Evolutionary conservation across 2,329 filamentous ascomycete species (phyloP), one percentile per base, ranked within the genome.

Genomic region (Calonectria pteridis): DNA sequence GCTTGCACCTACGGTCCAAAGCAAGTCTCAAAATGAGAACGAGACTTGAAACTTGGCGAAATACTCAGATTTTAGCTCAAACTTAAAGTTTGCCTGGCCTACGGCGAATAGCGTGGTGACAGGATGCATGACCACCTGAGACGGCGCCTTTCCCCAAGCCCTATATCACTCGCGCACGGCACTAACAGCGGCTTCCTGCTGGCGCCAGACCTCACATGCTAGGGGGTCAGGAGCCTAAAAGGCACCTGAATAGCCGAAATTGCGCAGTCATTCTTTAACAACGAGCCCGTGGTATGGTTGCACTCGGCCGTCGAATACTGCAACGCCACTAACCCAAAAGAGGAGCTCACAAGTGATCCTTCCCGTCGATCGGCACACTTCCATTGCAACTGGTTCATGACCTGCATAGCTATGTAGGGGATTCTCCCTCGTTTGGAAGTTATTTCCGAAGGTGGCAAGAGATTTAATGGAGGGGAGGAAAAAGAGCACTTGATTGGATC

Each of bases 261-360:
- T 63, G 55, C 67, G 53, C 29, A 31, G 55, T 69, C 55, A 37
- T 43, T 59, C 28, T 63, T 35, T 11, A 51, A 16, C 49, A 50
- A 49, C 33, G 23, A 29, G 23, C 26, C 53, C 9, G 53, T 7
- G 46, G 43, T 63, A 51, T 50, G 40, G 67, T 69, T 43, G 58
- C 55, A 63, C 26, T 53, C 43, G 64, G 37, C 23, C 55, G 29
- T 43, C 55, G 43, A 63, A 63, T 51, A n/a, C 43, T 37, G 23
- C 55, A 46, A 28, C 37, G 40, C 29, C 29, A 63, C 67, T 69
- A 63, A 31, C 29, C 67, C 43, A 23, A 69, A 69, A 43, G 31
- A 63, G 67, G 55, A 69, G 55, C 55, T 63, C 67, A 23, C 23
- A 37, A 63, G 46, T 46, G 31, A 69, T 53, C 67, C 55, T 69